phyloP scores from a whole-genome alignment of 2,329 filamentous ascomycete genomes.

The Epichloe uncinata region DNA sequence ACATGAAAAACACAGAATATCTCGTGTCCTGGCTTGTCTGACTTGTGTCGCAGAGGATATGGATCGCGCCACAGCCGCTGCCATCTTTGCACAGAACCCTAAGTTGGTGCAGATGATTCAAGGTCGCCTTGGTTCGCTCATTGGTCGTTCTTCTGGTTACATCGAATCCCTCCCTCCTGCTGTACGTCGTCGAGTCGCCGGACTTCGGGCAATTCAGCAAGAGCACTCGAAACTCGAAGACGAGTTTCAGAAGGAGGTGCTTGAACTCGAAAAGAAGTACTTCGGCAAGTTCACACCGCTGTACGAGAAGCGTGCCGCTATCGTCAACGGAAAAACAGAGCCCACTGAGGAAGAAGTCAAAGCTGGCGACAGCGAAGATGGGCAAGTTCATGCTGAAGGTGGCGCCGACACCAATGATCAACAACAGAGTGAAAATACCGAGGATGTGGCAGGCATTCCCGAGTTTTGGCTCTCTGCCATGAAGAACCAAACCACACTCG shows the following conservation, averaged over 20 bases:
- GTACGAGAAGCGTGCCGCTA: slow-evolving; percentile 86
- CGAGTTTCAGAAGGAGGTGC: slow-evolving; percentile 95
- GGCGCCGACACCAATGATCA: slow-evolving; percentile 41
- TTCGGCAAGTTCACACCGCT: slow-evolving; percentile 97
- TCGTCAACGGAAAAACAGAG: slow-evolving; percentile 78
- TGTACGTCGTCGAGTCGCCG: slow-evolving; percentile 86
- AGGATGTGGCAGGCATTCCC: slow-evolving; percentile 65
- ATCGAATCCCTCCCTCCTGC: slow-evolving; percentile 86
- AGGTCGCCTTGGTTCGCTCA: slow-evolving; percentile 82
- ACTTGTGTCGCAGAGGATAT: slow-evolving; percentile 57
- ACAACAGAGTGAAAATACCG: slow-evolving; percentile 42
- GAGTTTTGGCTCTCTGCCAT: slow-evolving; percentile 99
- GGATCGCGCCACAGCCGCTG: slow-evolving; percentile 74
- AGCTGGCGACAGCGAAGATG: slow-evolving; percentile 68
- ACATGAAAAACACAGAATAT: not conserved
- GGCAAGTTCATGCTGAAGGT: slow-evolving; percentile 55
- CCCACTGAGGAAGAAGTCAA: slow-evolving; percentile 79
- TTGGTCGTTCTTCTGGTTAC: slow-evolving; percentile 93
- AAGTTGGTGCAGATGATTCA: slow-evolving; percentile 95
- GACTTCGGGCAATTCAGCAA: slow-evolving; percentile 95
- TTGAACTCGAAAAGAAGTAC: slow-evolving; percentile 98
- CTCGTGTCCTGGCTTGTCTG: not conserved
- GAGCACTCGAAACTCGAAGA: slow-evolving; percentile 97
- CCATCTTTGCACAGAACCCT: slow-evolving; percentile 91
- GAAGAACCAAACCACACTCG: slow-evolving; percentile 97